Conservation (phyloP, 225 moss, liverwort and hornwort genomes). For the Sphagnum contortum region DNA sequence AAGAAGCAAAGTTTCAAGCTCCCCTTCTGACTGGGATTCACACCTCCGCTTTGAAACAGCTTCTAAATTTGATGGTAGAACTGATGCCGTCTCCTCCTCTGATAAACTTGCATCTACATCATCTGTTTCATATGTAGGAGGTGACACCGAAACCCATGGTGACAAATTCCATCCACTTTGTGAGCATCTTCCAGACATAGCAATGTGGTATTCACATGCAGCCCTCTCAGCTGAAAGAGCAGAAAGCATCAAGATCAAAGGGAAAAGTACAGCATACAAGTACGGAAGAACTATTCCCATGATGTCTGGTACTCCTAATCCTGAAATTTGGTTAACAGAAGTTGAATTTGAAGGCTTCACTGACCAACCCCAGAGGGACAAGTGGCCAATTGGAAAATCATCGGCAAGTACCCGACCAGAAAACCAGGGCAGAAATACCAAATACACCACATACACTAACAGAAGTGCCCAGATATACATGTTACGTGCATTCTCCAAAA, state of each 20-base stretch:
- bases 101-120: too few relatives aligned
- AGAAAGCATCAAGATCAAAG: slow-evolving; percentile 56
- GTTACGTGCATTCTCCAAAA: slow-evolving; percentile 68
- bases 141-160: too few relatives aligned
- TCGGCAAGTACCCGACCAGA: slow-evolving; percentile 76
- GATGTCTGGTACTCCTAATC: slow-evolving; percentile 72
- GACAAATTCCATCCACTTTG: not conserved
- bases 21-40: slow-evolving; percentile 1
- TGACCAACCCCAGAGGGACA: slow-evolving; percentile 83
- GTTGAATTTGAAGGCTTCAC: slow-evolving; percentile 42
- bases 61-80: too few relatives aligned
- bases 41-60: too few relatives aligned
- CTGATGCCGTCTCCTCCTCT: too few relatives aligned
- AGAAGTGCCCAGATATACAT: slow-evolving; percentile 49
- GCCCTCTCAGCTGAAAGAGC: slow-evolving; percentile 78
- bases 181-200: slow-evolving; percentile 15
- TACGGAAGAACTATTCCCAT: slow-evolving; percentile 81
- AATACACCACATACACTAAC: slow-evolving; percentile 33
- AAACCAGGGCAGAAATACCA: slow-evolving; percentile 81
- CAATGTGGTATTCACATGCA: slow-evolving; percentile 52
- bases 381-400: slow-evolving; percentile 67
- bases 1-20: slow-evolving; percentile 8
- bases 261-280: slow-evolving; percentile 55
- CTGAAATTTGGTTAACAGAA: slow-evolving; percentile 22
- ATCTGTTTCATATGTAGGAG: too few relatives aligned